Evolutionary conservation across 208 protist genomes (phyloP), one percentile per base, ranked within the genome.

Genomic region (Blechomonas ayalai): DNA sequence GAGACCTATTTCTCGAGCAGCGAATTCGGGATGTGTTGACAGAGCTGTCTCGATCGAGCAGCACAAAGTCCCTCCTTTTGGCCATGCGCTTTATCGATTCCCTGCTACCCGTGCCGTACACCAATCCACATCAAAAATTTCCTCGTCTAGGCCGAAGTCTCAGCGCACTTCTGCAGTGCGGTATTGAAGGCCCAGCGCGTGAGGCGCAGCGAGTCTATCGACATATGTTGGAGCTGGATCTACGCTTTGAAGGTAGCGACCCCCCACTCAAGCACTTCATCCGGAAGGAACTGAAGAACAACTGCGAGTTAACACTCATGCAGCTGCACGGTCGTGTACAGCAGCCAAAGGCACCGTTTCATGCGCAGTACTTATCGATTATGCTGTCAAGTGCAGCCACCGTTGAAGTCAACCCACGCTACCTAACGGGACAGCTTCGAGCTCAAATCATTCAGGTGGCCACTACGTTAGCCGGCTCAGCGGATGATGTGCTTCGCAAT

Each of bases 1-100:
- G 86, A 22, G 86, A 95, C 47, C 26, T 71, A 3, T 92, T 89
- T 47, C 48, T 95, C 6, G 82, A 95, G 66, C 68, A 82, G 42
- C 70, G 76, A 32, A 82, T 95, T 31, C 82, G 86, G 19, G 76
- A 88, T 52, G 67, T 85, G 1, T 59, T 95, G 39, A 65, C 55
- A 1, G 77, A 91, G 42, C 65, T 95, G 2, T 73, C 70, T 3
- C 65, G 62, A 15, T 68, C 75, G 5, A 47, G 58, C 4, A 76
- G 77, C 47, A 63, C 70, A 51, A 59, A 61, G 9, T 65, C 65
- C 4, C 56, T 85, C 10, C 26, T 82, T 31, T 46, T 90, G 18
- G 79, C 82, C 0, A 62, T 78, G 22, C 62, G 72, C 32, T 71
- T 95, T 23, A 83, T 95, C 49, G 77, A 92, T 48, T 69, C 69